phyloP scores from a whole-genome alignment of 805 yeast species.

The Ogataea nakhonphanomensis region DNA sequence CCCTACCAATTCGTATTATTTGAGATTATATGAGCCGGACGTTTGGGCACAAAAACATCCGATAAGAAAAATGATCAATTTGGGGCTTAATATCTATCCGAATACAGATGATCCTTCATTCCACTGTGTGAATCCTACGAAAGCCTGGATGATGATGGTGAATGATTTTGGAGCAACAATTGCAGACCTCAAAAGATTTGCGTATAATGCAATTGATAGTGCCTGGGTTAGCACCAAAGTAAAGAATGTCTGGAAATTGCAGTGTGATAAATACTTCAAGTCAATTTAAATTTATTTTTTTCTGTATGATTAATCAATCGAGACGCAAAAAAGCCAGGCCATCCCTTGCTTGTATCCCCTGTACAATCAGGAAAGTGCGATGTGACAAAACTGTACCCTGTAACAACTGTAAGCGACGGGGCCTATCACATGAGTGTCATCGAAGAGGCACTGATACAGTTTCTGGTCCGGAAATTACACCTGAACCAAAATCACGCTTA shows the following conservation, averaged over 20 bases:
- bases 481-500: not conserved
- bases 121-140: constrained; percentile 31
- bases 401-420: constrained; percentile 19
- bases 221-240: constrained; percentile 26
- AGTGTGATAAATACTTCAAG: constrained; percentile 19
- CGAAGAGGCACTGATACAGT: constrained; percentile 2
- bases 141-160: constrained; percentile 33
- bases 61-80: constrained; percentile 28
- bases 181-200: constrained; percentile 22
- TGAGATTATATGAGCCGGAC: constrained; percentile 25
- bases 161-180: constrained; percentile 27
- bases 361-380: constrained; percentile 23
- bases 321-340: constrained; percentile 4
- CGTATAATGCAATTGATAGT: constrained; percentile 29
- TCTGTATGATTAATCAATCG: not conserved
- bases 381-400: constrained; percentile 28
- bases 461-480: not conserved
- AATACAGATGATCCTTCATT: constrained; percentile 34
- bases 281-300: constrained; percentile 1
- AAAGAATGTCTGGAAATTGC: constrained; percentile 17
- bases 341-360: constrained; percentile 21
- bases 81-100: constrained; percentile 29
- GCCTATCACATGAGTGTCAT: constrained; percentile 18
- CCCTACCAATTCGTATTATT: constrained; percentile 33
- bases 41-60: constrained; percentile 34